Evolutionary conservation across 1,139 yeast genomes (phyloP).

Genomic region (Debaryomycetaceae sp.): DNA sequence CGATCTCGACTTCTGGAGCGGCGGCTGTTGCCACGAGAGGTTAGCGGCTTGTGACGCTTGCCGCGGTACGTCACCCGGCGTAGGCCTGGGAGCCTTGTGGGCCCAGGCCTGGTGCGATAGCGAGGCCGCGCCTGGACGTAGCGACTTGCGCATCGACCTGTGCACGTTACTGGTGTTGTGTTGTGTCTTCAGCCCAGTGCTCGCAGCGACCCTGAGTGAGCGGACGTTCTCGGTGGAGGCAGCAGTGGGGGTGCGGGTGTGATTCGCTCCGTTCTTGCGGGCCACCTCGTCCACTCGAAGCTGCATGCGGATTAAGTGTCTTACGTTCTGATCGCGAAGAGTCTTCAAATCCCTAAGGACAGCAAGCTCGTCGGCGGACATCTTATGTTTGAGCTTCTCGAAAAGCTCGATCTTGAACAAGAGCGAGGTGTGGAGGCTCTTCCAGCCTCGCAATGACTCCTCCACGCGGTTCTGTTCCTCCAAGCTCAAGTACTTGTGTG

Average conservation of each 20-base stretch:
- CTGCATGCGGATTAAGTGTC: conserved; percentile 43
- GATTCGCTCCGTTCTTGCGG: conserved; percentile 12
- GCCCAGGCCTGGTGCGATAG: not conserved
- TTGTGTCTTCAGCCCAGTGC: conserved; percentile 10
- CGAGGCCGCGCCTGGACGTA: conserved; percentile 20
- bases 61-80: conserved; percentile 3
- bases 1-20: not conserved
- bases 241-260: conserved; percentile 9
- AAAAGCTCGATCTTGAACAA: conserved; percentile 54
- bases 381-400: conserved; percentile 38
- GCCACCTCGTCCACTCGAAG: conserved; percentile 37
- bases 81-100: conserved; percentile 3
- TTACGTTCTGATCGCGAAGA: conserved; percentile 51
- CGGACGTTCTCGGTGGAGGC: conserved; percentile 19
- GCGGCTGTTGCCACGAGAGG: conserved; percentile 36
- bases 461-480: conserved; percentile 54
- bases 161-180: conserved; percentile 9
- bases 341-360: conserved; percentile 45
- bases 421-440: conserved; percentile 58
- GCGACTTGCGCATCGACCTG: conserved; percentile 35
- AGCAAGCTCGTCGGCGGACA: conserved; percentile 39
- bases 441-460: conserved; percentile 70
- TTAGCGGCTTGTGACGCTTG: conserved; percentile 47
- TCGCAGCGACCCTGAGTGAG: conserved; percentile 20
- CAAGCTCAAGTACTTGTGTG: conserved; percentile 52